These are phyloP conservation scores for Iodosphaeria phyllophila DNA, from an alignment of 2,329 filamentous ascomycete species.

Conservation along the genomic window DNA sequence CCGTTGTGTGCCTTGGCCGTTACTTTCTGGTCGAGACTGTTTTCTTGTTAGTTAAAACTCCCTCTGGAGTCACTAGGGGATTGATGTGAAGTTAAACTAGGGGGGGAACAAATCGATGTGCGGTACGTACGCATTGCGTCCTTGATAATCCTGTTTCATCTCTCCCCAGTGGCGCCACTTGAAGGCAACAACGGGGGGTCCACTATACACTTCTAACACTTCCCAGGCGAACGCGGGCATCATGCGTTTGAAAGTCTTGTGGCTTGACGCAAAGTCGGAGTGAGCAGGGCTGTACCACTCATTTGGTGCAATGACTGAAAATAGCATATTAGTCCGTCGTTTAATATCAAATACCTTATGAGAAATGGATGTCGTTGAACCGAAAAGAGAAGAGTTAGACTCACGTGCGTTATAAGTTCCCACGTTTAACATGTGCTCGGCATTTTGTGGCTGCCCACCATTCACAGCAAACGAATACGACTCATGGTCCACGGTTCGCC, in stretches of 20 bases:
- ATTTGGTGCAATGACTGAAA: conserved; percentile 42
- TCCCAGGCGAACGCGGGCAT: conserved; percentile 59
- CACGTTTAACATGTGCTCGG: conserved; percentile 45
- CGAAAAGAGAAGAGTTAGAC: too few species aligned
- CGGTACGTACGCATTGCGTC: conserved; percentile 37
- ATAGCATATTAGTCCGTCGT: too few species aligned
- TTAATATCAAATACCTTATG: too few species aligned
- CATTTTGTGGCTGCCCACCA: conserved; percentile 34
- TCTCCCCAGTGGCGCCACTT: conserved; percentile 50
- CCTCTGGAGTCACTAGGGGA: too few species aligned
- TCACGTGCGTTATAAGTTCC: conserved; percentile 55
- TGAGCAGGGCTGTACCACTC: conserved; percentile 44
- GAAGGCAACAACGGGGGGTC: conserved; percentile 42
- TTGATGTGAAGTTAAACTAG: too few species aligned
- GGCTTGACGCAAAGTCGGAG: conserved; percentile 42
- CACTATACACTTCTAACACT: conserved; percentile 48
- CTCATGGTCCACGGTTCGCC: conserved; percentile 42
- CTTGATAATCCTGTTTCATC: conserved; percentile 49
- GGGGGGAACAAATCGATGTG: too few species aligned
- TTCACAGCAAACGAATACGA: conserved; percentile 48
- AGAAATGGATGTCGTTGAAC: too few species aligned
- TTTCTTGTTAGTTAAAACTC: conserved; percentile 1
- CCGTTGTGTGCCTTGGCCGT: conserved; percentile 41
- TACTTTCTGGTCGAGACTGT: conserved; percentile 42
- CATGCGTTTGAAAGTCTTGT: conserved; percentile 56